Base-by-base conservation (phyloP, 2,329 filamentous ascomycete species). In the Penicillium occitanis region DNA sequence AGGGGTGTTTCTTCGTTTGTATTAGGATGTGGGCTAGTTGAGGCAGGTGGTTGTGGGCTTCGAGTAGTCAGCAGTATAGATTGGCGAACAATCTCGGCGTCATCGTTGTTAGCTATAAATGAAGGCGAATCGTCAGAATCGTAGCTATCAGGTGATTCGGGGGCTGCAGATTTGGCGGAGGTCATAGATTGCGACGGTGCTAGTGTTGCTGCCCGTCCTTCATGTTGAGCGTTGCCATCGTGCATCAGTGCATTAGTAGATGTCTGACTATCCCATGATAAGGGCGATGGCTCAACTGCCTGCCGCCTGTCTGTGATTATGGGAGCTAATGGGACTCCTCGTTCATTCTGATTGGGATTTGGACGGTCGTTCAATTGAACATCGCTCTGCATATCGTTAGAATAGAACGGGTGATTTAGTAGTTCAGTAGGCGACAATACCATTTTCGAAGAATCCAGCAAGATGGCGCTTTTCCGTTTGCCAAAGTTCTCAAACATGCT, bases 201-300 rank as follows among this genome's bases (percentile, higher is more conserved):
- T 30, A 64, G 22, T 17, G 37, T 40, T 67, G 40, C 10, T 22
- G 62, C 28, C 11, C 22, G 42, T n/a, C 8, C 51, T 42, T 62
- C 46, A 19, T 33, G 61, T 67, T 70, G 55, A 69, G 74, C 58
- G 68, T 78, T 73, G 46, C 76, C 71, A 46, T 73, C 60, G 73
- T 72, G 71, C 67, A 86, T 82, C 57, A 85, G 74, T 40, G 81
- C 80, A 62, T 86, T 83, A 63, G 77, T 77, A 2, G 84, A 85
- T 61, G 80, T 79, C 62, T 80, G 81, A 70, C 83, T 85, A 63
- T 80, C 81, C 81, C 82, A 85, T 33, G 84, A 85, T 69, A 82
- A 81, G 63, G 83, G 81, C 17, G 83, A 82, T 19, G 80, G 75
- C 63, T 84, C 82, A 19, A 83, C 74, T 35, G 79, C 73, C 63